Conservation (phyloP, 2,329 filamentous ascomycete species). For the Hypoxylon sp. region DNA sequence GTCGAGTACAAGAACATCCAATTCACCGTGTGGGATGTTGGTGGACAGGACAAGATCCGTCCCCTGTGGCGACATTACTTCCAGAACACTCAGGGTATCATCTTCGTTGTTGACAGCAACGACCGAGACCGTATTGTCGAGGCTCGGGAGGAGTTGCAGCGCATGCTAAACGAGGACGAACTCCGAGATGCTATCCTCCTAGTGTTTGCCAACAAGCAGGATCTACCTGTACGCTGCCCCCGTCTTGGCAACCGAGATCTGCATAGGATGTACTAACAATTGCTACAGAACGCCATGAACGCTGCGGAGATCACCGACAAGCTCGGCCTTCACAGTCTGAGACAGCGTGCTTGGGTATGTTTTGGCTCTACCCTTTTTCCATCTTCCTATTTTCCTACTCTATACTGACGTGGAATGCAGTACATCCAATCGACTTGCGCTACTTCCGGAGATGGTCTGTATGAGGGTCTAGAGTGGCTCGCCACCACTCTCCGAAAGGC, state of each 20-base stretch:
- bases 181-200: slow-evolving; percentile 96
- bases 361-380: slow-evolving; percentile 43
- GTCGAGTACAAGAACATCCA: slow-evolving; percentile 99
- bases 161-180: slow-evolving; percentile 99
- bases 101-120: slow-evolving; percentile 99
- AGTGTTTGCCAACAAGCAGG: slow-evolving; percentile 99
- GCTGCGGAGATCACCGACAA: slow-evolving; percentile 99
- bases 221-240: slow-evolving; percentile 83
- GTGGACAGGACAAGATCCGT: slow-evolving; percentile 99
- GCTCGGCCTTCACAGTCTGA: slow-evolving; percentile 98
- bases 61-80: slow-evolving; percentile 99
- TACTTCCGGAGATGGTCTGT: slow-evolving; percentile 98
- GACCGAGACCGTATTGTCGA: slow-evolving; percentile 98
- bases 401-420: slow-evolving; percentile 59
- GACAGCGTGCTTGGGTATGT: slow-evolving; percentile 98
- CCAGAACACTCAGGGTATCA: slow-evolving; percentile 99
- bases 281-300: slow-evolving; percentile 93
- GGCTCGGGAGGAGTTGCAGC: slow-evolving; percentile 94
- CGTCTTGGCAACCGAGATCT: neutral
- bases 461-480: slow-evolving; percentile 97
- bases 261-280: slow-evolving; percentile 46
- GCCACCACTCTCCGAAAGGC: slow-evolving; percentile 85
- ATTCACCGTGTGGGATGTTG: slow-evolving; percentile 99
- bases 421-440: slow-evolving; percentile 99
- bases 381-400: neutral